A percentile compares a stretch with the other conserved stretches of the same genome.
Evolutionary conservation across 2,329 filamentous ascomycete species (phyloP).

Genomic region (Nemania serpens): DNA sequence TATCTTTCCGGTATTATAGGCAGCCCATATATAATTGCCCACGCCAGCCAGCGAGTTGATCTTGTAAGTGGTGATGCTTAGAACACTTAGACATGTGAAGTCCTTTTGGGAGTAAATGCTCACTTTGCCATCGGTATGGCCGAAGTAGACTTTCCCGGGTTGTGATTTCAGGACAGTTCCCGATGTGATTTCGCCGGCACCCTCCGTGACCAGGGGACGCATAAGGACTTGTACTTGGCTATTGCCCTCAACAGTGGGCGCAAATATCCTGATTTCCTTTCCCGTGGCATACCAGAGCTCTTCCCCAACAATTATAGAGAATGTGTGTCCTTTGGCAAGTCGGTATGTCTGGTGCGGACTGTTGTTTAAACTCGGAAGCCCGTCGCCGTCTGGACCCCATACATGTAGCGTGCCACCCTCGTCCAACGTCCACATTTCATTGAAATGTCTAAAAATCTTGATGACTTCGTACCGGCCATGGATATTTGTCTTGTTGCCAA

Average conservation of each 20-base stretch:
- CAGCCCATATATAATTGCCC: conserved; percentile 86
- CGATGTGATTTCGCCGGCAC: conserved; percentile 84
- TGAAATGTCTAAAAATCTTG: conserved; percentile 82
- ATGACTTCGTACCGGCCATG: conserved; percentile 81
- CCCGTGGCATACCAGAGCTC: conserved; percentile 87
- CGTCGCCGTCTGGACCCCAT: conserved; percentile 77
- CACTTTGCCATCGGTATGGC: conserved; percentile 91
- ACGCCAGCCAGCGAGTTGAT: conserved; percentile 86
- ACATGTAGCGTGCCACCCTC: conserved; percentile 85
- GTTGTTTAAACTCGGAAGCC: conserved; percentile 73
- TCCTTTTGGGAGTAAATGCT: conserved; percentile 85
- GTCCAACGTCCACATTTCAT: conserved; percentile 93
- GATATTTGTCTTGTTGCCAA: conserved; percentile 69
- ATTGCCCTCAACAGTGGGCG: conserved; percentile 70
- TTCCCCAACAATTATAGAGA: conserved; percentile 84
- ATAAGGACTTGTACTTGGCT: conserved; percentile 76
- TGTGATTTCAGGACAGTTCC: conserved; percentile 76
- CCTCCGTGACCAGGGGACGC: conserved; percentile 70
- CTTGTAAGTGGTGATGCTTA: conserved; percentile 92
- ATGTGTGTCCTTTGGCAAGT: conserved; percentile 79
- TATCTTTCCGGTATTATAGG: conserved; percentile 91
- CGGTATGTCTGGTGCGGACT: conserved; percentile 76
- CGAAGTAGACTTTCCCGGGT: conserved; percentile 82
- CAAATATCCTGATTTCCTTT: conserved; percentile 85
- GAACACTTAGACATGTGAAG: conserved; percentile 75